A percentile compares a stretch with the other conserved stretches of the same genome.
Evolutionary conservation across 2,329 filamentous ascomycete genomes (phyloP).

Genomic region (Scleromitrula shiraiana): DNA sequence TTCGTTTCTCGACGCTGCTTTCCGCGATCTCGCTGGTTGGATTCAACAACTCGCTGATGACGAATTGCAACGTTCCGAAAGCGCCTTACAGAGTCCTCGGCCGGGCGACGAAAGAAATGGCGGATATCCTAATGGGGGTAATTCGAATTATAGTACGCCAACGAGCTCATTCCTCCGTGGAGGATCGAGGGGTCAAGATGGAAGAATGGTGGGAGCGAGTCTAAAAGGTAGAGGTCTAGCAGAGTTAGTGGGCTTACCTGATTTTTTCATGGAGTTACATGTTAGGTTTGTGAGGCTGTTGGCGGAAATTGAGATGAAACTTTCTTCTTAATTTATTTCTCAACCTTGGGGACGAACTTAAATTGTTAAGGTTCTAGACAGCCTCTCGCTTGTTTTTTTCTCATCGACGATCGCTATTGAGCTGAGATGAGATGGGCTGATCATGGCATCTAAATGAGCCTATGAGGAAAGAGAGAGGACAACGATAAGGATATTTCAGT

Average conservation of each 20-base stretch:
- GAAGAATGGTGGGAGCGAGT: constrained; percentile 37
- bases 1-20: constrained; percentile 51
- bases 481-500: too few species aligned
- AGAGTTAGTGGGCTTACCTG: constrained; percentile 57
- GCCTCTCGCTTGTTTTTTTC: too few species aligned
- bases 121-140: constrained; percentile 20
- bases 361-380: too few species aligned
- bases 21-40: constrained; percentile 56
- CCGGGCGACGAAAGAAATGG: constrained; percentile 5
- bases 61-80: constrained; percentile 44
- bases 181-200: constrained; percentile 21
- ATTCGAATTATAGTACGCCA: constrained; percentile 16
- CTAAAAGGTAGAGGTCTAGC: constrained; percentile 54
- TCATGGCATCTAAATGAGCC: too few species aligned
- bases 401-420: too few species aligned
- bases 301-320: constrained; percentile 35
- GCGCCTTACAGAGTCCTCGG: constrained; percentile 4
- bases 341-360: not conserved
- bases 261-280: constrained; percentile 62
- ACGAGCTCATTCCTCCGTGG: constrained; percentile 24
- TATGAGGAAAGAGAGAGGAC: too few species aligned
- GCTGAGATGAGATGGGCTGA: too few species aligned
- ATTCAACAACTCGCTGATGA: constrained; percentile 57
- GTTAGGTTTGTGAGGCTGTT: constrained; percentile 55
- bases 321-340: not conserved